Conservation (phyloP, 176 grass and related monocot genomes). For the Zoysia pacifica region DNA sequence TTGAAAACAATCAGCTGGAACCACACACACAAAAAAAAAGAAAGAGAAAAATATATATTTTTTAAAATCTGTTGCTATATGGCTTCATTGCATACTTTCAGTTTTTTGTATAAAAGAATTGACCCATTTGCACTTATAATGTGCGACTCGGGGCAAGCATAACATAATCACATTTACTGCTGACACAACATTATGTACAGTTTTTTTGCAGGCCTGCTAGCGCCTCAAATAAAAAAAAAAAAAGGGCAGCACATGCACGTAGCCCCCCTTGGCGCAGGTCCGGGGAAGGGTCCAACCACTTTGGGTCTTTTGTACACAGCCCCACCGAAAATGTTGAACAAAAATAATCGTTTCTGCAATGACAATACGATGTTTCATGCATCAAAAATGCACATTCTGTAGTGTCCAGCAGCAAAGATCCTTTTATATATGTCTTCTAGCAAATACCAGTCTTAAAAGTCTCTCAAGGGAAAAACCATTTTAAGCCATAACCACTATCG, state of each 20-base stretch:
- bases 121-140: neutral
- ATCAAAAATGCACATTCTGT: neutral
- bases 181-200: neutral
- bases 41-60: neutral
- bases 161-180: neutral
- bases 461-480: neutral
- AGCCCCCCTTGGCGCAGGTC: no score
- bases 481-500: neutral
- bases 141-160: neutral
- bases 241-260: no score
- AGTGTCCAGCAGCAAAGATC: neutral
- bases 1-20: conserved; percentile 16
- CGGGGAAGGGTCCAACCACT: no score
- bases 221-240: neutral
- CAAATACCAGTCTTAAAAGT: neutral
- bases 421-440: neutral
- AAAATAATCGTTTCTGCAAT: neutral
- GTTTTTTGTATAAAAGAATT: neutral
- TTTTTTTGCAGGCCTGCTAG: neutral
- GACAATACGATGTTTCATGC: neutral
- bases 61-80: neutral
- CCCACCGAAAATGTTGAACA: neutral
- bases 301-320: no score
- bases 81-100: neutral
- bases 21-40: neutral